Percentiles rank a stretch among this genome's conserved stretches.
Evolutionary conservation across 1,284 basidiomycete species (phyloP).

Genomic region (Trichosporon faecale): DNA sequence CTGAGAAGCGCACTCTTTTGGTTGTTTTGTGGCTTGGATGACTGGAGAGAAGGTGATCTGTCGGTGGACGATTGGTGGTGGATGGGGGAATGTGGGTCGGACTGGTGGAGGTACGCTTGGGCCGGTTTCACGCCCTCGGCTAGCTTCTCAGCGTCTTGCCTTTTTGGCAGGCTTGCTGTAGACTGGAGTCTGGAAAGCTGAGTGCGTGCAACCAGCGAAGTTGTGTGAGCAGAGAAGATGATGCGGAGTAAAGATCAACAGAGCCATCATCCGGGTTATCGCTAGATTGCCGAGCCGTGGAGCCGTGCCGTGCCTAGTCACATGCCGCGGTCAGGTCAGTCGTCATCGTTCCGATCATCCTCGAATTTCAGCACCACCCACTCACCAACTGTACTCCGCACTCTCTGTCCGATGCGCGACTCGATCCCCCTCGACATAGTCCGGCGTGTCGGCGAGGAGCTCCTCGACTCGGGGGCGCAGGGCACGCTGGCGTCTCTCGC

Average conservation of each 20-base stretch:
- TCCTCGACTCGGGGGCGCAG: slow-evolving; percentile 10
- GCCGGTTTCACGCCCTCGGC: background rate
- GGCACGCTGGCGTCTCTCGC: slow-evolving; percentile 25
- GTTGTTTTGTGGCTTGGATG: background rate
- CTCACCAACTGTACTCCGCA: background rate
- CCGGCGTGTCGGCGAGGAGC: slow-evolving; percentile 26
- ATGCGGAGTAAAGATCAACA: background rate
- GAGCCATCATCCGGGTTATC: background rate
- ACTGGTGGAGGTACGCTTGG: background rate
- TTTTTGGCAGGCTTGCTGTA: too few relatives aligned
- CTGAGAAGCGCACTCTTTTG: background rate
- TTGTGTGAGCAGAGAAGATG: background rate
- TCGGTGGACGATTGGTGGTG: background rate
- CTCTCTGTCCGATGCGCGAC: background rate
- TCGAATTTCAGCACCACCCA: slow-evolving; percentile 3
- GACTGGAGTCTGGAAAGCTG: too few relatives aligned
- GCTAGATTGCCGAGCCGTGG: background rate
- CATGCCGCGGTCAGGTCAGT: background rate
- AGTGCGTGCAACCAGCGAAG: too few relatives aligned
- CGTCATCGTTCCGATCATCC: background rate
- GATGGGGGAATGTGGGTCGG: background rate
- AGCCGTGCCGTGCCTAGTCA: background rate
- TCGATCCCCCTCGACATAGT: slow-evolving; percentile 25
- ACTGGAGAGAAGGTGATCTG: background rate
- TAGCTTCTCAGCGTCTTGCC: too few relatives aligned